Percentiles rank a stretch among this genome's conserved stretches.
These are phyloP conservation scores for Gremmenia infestans DNA, from an alignment of 2,329 filamentous ascomycete species.

Conservation along the genomic window DNA sequence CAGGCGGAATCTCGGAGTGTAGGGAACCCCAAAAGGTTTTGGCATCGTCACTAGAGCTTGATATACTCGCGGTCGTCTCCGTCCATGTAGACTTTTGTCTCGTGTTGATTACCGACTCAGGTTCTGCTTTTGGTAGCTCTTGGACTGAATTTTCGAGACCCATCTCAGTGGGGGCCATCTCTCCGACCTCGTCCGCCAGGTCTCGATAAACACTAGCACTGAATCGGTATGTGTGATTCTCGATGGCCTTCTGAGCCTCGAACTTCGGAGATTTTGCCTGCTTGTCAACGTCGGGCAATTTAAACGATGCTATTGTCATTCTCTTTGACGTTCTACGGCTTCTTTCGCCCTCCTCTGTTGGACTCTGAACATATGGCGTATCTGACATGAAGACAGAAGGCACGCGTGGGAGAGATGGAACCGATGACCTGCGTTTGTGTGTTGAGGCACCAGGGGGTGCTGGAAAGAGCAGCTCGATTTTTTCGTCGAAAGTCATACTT, in stretches of 20 bases:
- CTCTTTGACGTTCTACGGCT: slow-evolving; percentile 23
- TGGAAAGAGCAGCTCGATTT: slow-evolving; percentile 48
- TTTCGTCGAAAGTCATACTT: slow-evolving; percentile 56
- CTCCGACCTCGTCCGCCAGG: slow-evolving; percentile 33
- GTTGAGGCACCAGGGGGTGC: slow-evolving; percentile 30
- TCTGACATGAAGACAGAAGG: slow-evolving; percentile 25
- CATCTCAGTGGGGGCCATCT: slow-evolving; percentile 18
- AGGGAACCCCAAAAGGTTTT: slow-evolving; percentile 46
- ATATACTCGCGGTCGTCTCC: slow-evolving; percentile 13
- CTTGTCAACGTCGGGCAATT: slow-evolving; percentile 4
- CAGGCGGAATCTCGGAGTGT: slow-evolving; percentile 43
- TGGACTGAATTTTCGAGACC: slow-evolving; percentile 8
- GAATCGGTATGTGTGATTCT: slow-evolving; percentile 23
- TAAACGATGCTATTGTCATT: slow-evolving; percentile 25
- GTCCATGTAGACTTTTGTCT: slow-evolving; percentile 36
- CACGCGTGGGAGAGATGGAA: slow-evolving; percentile 40
- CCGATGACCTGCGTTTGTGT: slow-evolving; percentile 35
- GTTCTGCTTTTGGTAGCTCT: slow-evolving; percentile 2
- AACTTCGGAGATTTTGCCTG: slow-evolving; percentile 2
- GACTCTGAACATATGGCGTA: slow-evolving; percentile 14
- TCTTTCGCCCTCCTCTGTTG: slow-evolving; percentile 23
- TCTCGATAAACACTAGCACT: slow-evolving; percentile 31
- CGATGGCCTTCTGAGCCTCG: neutral
- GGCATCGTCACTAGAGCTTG: slow-evolving; percentile 36
- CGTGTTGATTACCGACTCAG: slow-evolving; percentile 20